Evolutionary conservation across 2,329 filamentous ascomycete species (phyloP), one percentile per base, ranked within the genome.

Genomic region (Aspergillus aculeatus): DNA sequence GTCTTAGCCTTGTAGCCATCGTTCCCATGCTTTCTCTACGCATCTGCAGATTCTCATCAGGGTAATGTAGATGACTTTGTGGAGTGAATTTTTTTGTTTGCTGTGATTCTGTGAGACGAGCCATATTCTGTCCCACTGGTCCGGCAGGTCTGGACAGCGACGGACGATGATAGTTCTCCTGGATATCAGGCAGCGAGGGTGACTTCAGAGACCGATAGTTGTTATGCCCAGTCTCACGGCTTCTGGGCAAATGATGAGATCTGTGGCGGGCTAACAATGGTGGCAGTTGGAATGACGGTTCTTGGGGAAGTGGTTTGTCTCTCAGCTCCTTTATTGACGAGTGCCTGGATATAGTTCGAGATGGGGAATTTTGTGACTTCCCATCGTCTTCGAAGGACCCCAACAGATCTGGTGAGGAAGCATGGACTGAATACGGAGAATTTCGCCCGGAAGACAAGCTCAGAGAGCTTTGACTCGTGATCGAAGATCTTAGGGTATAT

Each of bases 281-380:
- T 5, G 67, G 63, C 49, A 73, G 56, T 52, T 66, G 64, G 41
- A 71, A 67, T 1, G 68, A 65, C 26, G 77, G 77, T 23, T 74
- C 74, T 5, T 71, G 67, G 16, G 78, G 77, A 5, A 80, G 69
- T 7, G 77, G 76, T 54, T 79, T 79, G 56, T 78, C 75, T 57
- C 66, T 73, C 21, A 72, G 57, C 23, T 75, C 67, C 12, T 65
- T 63, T 23, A 69, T 60, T 1, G 69, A 70, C 10, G 64, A 60
- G 23, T 65, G 64, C 24, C 64, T 63, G 12, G 63, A 57, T 24
- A 62, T 41, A 44, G 41, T 44, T 4, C 2, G 64, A 65, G 23
- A 66, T 44, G 26, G 54, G 59, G 51, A 63, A 56, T 31, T 60
- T 51, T 47, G 64, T 35, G 48, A 62, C 58, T 16, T 56, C 56